Evolutionary conservation across 2,329 filamentous ascomycete species (phyloP).

Genomic region (Fusarium sublunatum): DNA sequence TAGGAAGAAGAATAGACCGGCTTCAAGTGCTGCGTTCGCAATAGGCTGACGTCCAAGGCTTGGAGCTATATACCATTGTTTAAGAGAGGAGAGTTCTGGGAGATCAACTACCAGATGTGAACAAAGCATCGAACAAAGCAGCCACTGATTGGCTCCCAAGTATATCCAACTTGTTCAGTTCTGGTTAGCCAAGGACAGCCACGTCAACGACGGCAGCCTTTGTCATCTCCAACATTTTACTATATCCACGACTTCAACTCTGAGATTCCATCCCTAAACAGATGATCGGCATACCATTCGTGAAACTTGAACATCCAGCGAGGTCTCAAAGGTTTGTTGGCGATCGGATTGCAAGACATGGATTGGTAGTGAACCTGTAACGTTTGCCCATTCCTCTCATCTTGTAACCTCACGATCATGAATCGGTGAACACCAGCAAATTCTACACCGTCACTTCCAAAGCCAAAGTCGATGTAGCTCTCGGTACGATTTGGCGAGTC

Average conservation of each 20-base stretch:
- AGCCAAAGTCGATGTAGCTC: slow-evolving; percentile 48
- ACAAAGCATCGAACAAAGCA: too few species aligned
- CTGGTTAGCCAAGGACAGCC: too few species aligned
- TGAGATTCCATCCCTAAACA: slow-evolving; percentile 45
- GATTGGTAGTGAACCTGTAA: slow-evolving; percentile 41
- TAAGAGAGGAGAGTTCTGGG: too few species aligned
- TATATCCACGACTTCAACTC: slow-evolving; percentile 36
- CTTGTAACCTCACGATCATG: slow-evolving; percentile 36
- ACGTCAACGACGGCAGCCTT: too few species aligned
- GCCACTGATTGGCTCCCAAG: too few species aligned
- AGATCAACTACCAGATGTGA: too few species aligned
- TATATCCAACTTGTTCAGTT: too few species aligned
- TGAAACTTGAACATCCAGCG: slow-evolving; percentile 41
- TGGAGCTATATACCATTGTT: too few species aligned
- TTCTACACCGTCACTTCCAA: slow-evolving; percentile 39
- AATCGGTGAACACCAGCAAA: slow-evolving; percentile 50
- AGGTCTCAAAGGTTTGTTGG: slow-evolving; percentile 29
- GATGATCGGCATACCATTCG: slow-evolving; percentile 38
- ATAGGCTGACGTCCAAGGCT: too few species aligned
- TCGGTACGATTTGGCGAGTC: slow-evolving; percentile 1
- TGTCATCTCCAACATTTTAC: not conserved
- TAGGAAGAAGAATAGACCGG: too few species aligned
- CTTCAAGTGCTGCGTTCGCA: too few species aligned
- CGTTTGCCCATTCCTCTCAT: not conserved
- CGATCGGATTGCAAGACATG: slow-evolving; percentile 44